Evolutionary conservation across 805 yeast genomes (phyloP), one percentile per base, ranked within the genome.

Genomic region (Sporopachydermia lactativora): DNA sequence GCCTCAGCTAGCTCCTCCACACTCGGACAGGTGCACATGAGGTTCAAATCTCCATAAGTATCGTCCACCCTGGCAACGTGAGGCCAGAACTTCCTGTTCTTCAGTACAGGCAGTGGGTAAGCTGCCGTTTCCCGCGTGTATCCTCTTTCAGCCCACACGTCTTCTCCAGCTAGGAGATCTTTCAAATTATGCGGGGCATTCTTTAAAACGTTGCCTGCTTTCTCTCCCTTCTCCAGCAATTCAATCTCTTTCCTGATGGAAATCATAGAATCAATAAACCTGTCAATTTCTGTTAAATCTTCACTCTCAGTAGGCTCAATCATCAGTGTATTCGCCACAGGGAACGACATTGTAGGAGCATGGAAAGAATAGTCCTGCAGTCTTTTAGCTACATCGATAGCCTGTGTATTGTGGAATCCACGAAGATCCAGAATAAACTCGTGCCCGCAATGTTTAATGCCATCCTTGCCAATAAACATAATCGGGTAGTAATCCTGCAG

Each of bases 261-360:
- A 45, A 92, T 75, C 69, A 92, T 70, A 1, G 97, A 74, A 47
- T 85, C 86, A 42, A 86, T 78, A 61, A 92, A 89, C 53, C 96
- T 72, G 61, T 92, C 89, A 46, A 92, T 68, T 63, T 92, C 98
- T 42, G 70, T 82, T 53, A 80, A 62, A 54, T 85, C 76, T 64
- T 92, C 98, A 15, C 92, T 79, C 64, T 92, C 98, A 3, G 98
- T 92, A 44, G 98, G 98, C 65, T 92, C 98, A 47, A 92, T 76
- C 98, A 92, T 92, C 51, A 92, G 70, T 2, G 98, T 92, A 46
- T 94, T 95, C 3, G 96, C 89, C 40, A 92, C 94, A 5, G 98
- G 98, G 83, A 92, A 92, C 2, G 97, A 92, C 83, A 92, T 78
- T 17, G 98, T 92, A 46, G 98, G 98, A 1, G 96, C 96, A 61